Base-by-base conservation (phyloP, 345 rosid genomes). In the Pistacia atlantica region DNA sequence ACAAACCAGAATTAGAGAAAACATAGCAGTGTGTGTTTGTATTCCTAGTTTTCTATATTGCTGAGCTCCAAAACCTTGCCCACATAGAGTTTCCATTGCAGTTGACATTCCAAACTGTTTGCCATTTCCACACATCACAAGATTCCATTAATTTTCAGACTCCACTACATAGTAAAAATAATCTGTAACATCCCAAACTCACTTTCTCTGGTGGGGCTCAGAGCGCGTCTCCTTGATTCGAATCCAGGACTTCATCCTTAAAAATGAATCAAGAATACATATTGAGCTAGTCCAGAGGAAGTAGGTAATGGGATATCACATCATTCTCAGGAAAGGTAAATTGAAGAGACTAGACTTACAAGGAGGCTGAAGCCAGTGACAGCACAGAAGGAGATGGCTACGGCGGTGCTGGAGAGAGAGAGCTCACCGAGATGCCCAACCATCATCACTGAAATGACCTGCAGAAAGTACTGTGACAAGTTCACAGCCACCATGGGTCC, bases 341-440 rank as follows among this genome's bases (percentile, higher is more conserved):
- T 69, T 6, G 65, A 71, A 55, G 9, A 7, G 46, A 42, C 46
- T 7, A 42, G 55, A 79, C 94, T 71, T 80, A 94, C 98, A 48
- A 91, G 80, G 80, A 91, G 71, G 31, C 97, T 92, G 64, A 87
- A 92, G 74, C 97, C 97, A 3, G 95, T 89, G 86, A 91, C 97
- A 42, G 75, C 76, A 49, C 86, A 81, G 80, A 94, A 87, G 59
- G 97, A 92, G 67, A 82, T 46, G n/a, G 92, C 92, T 9, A 94
- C 86, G 85, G 98, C 91, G 4, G 96, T 82, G 87, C 93, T 89
- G 3, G 98, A 88, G 60, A 94, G 92, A 38, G 42, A 75, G 25
- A 92, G 94, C 81, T 91, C 83, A 9, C 96, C 93, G 58, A 92
- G 91, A 70, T 92, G 98, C 75, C 98, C 98, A 12, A 84, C 92